These are phyloP conservation scores for Aspergillus floridensis DNA, from an alignment of 2,329 filamentous ascomycete species.

Conservation along the genomic window DNA sequence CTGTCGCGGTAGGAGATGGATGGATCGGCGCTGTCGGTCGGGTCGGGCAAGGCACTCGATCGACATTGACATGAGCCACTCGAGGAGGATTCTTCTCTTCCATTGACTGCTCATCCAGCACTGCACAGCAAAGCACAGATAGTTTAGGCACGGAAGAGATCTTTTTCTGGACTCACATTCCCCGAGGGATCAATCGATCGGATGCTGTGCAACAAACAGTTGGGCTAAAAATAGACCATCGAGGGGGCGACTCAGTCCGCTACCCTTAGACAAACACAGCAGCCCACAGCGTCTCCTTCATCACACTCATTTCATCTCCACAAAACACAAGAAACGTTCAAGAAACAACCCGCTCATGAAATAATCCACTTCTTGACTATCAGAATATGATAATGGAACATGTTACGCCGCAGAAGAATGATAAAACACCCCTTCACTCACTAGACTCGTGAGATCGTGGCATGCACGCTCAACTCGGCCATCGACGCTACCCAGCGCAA, in stretches of 20 bases:
- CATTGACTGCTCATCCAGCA: too few species aligned
- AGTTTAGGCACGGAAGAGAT: background rate
- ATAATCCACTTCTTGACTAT: slow-evolving; percentile 12
- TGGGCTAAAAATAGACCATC: slow-evolving; percentile 1
- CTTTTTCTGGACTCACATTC: background rate
- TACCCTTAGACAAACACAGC: background rate
- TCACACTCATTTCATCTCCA: background rate
- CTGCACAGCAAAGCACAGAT: too few species aligned
- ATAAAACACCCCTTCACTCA: slow-evolving; percentile 7
- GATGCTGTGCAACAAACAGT: background rate
- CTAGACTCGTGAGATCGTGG: slow-evolving; percentile 8
- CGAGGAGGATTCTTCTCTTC: too few species aligned
- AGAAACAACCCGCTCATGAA: background rate
- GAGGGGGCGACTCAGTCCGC: background rate
- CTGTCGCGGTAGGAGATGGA: background rate
- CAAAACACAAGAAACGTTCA: background rate
- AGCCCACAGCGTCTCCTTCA: too few species aligned
- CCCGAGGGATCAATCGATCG: background rate
- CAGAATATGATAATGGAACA: slow-evolving; percentile 14
- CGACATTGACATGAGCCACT: background rate
- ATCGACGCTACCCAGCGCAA: slow-evolving; percentile 8
- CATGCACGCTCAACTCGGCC: slow-evolving; percentile 8
- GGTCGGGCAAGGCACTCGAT: background rate
- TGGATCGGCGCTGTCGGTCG: background rate
- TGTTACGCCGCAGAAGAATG: slow-evolving; percentile 10